Conservation (phyloP, 176 grass and related monocot genomes). For the Cocos nucifera region DNA sequence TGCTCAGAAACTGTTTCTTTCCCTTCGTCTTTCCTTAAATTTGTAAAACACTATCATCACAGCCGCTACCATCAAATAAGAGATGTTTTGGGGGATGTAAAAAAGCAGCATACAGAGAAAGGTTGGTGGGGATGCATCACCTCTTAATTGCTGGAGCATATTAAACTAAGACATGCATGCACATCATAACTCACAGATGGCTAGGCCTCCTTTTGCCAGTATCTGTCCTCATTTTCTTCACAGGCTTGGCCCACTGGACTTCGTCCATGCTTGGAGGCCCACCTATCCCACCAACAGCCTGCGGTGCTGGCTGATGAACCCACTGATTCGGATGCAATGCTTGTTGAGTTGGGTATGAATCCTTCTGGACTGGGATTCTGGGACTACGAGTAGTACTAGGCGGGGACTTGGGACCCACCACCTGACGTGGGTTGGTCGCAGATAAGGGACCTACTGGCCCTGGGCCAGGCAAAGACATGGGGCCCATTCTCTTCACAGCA, state of each 20-base stretch:
- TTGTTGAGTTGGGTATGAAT: conserved; percentile 45
- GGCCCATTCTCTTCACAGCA: conserved; percentile 13
- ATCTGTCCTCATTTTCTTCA: conserved; percentile 77
- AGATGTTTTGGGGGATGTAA: too few relatives aligned
- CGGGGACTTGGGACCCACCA: conserved; percentile 40
- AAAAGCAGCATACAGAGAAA: too few relatives aligned
- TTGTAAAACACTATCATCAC: too few relatives aligned
- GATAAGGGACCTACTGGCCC: conserved; percentile 56
- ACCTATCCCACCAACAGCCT: conserved; percentile 25
- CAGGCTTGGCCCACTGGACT: conserved; percentile 94
- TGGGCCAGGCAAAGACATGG: conserved; percentile 49
- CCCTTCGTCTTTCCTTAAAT: too few relatives aligned
- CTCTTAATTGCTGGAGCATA: too few relatives aligned
- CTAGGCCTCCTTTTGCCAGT: conserved; percentile 77
- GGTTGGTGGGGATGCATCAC: too few relatives aligned
- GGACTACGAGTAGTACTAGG: conserved; percentile 31
- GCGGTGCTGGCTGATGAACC: conserved; percentile 28
- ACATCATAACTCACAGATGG: conserved; percentile 46
- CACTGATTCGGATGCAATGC: conserved; percentile 39
- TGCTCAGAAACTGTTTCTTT: too few relatives aligned
- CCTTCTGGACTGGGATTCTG: conserved; percentile 50
- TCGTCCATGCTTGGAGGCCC: conserved; percentile 48
- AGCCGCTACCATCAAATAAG: too few relatives aligned
- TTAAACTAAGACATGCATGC: background rate
- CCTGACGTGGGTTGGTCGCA: conserved; percentile 33